Evolutionary conservation across 768 basidiomycete genomes (phyloP).

Genomic region (Leccinum subgranulosum): DNA sequence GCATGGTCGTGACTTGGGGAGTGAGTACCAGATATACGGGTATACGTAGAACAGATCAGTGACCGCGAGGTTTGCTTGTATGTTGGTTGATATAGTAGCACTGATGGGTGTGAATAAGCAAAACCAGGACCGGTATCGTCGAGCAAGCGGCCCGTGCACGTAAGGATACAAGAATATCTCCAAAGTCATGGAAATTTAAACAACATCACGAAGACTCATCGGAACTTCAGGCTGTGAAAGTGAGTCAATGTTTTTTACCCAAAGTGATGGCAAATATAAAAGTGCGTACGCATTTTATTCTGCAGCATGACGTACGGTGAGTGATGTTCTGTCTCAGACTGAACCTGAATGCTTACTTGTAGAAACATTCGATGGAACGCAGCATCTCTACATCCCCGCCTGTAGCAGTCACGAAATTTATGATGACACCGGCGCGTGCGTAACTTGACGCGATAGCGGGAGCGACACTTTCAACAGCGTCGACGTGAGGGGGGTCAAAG

Average conservation of each 20-base stretch:
- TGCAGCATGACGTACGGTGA: constrained; percentile 28
- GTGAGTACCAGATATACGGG: constrained; percentile 58
- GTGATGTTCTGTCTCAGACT: not conserved
- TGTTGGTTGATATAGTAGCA: constrained; percentile 48
- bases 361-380: constrained; percentile 97
- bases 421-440: constrained; percentile 84
- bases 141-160: constrained; percentile 43
- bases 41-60: constrained; percentile 50
- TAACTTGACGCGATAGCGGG: constrained; percentile 84
- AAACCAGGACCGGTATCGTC: constrained; percentile 30
- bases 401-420: constrained; percentile 97
- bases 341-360: constrained; percentile 59
- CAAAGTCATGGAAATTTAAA: constrained; percentile 51
- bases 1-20: constrained; percentile 25
- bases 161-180: constrained; percentile 80
- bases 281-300: constrained; percentile 84
- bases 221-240: constrained; percentile 80
- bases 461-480: constrained; percentile 54
- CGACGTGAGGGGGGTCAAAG: constrained; percentile 6
- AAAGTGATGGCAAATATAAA: not conserved
- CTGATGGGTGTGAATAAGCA: constrained; percentile 35
- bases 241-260: constrained; percentile 18
- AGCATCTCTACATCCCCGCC: constrained; percentile 99
- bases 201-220: constrained; percentile 84
- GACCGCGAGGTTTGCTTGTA: constrained; percentile 36